These are phyloP conservation scores for Chrysanthemum lavandulifolium DNA, from an alignment of 129 eudicot genomes.

Conservation along the genomic window DNA sequence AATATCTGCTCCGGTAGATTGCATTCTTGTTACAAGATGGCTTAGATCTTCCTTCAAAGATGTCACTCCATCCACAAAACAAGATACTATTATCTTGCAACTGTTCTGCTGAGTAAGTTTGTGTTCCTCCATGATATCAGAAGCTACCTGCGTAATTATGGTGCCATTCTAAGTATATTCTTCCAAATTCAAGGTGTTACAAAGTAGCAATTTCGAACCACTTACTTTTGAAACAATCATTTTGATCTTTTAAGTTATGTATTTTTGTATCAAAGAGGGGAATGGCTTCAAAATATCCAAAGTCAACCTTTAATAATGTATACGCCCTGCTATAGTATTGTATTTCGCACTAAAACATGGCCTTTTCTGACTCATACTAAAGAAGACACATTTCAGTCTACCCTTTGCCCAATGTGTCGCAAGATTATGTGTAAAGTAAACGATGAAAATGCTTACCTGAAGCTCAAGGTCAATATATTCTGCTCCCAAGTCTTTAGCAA, in stretches of 20 bases:
- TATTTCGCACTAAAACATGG: no score
- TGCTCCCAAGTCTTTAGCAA: conserved; percentile 77
- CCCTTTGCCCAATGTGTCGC: no score
- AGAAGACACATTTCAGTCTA: no score
- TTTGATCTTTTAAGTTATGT: no score
- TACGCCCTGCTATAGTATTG: no score
- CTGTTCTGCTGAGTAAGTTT: conserved; percentile 33
- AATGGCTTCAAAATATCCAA: no score
- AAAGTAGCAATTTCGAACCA: no score
- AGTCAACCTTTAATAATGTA: no score
- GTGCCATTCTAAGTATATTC: not conserved
- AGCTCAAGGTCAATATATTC: conserved; percentile 78
- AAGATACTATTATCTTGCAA: conserved; percentile 70
- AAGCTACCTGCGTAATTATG: conserved; percentile 52
- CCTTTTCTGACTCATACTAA: not conserved
- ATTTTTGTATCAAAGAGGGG: no score
- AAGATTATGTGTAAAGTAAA: no score
- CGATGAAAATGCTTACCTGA: conserved; percentile 39
- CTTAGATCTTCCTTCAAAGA: conserved; percentile 53
- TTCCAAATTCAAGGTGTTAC: not conserved
- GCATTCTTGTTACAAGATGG: conserved; percentile 57
- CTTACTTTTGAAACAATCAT: no score
- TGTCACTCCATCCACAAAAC: conserved; percentile 44
- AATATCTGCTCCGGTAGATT: conserved; percentile 75
- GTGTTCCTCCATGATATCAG: conserved; percentile 42